Evolutionary conservation across 23 red algal genomes (phyloP).

Genomic region (Gracilariopsis chorda): DNA sequence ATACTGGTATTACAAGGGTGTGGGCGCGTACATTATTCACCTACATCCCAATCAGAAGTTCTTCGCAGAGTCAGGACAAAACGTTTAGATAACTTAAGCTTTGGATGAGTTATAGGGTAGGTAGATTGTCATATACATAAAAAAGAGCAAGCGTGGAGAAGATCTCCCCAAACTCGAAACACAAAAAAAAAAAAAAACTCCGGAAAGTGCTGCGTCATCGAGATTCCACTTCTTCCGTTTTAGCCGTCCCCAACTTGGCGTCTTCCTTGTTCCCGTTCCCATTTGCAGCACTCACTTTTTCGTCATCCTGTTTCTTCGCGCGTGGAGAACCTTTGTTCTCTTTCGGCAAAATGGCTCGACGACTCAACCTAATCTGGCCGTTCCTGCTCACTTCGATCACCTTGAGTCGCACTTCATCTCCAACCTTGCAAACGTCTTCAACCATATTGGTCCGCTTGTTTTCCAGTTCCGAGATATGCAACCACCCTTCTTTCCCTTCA

Average conservation of each 20-base stretch:
- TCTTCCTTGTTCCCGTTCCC: neutral
- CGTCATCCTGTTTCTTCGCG: neutral
- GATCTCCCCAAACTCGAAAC: neutral
- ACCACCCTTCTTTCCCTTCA: slow-evolving; percentile 83
- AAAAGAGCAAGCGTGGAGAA: neutral
- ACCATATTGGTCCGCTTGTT: slow-evolving; percentile 63
- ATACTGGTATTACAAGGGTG: neutral
- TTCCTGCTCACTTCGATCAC: slow-evolving; percentile 75
- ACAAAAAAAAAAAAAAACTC: neutral
- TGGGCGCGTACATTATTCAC: neutral
- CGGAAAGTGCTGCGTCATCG: neutral
- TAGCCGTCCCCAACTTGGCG: neutral
- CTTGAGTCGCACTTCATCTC: slow-evolving; percentile 62
- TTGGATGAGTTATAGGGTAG: slow-evolving; percentile 28
- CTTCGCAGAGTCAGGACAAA: slow-evolving; percentile 18
- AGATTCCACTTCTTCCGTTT: neutral
- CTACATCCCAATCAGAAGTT: slow-evolving; percentile 9
- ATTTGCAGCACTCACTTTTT: neutral
- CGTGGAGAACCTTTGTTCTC: neutral
- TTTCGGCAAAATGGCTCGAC: slow-evolving; percentile 14
- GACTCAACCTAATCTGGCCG: slow-evolving; percentile 76
- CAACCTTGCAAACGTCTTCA: slow-evolving; percentile 78
- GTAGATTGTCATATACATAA: slow-evolving; percentile 1
- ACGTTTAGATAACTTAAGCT: slow-evolving; percentile 23
- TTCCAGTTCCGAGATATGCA: slow-evolving; percentile 95